Percentiles rank a stretch among this genome's conserved stretches.
These are phyloP conservation scores for Aquanectria penicillioides DNA, from an alignment of 2,329 filamentous ascomycete species.

Conservation along the genomic window DNA sequence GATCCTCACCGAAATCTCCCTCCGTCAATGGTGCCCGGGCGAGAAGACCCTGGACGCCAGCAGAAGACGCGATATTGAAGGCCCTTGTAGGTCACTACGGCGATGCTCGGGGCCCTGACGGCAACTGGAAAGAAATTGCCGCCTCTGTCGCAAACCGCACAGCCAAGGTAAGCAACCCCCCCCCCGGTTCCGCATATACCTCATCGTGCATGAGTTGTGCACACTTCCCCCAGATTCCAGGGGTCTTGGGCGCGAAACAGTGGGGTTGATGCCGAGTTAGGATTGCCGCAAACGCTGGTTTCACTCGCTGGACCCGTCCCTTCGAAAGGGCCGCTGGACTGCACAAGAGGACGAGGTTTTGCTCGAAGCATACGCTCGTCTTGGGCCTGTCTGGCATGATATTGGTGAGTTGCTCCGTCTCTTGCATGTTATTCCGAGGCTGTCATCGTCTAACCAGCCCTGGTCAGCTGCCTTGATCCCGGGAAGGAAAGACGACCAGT, in stretches of 20 bases:
- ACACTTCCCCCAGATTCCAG: neutral
- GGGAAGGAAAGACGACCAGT: constrained; percentile 44
- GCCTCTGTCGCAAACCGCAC: constrained; percentile 38
- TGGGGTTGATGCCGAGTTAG: constrained; percentile 18
- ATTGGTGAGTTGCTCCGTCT: constrained; percentile 30
- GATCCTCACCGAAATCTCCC: constrained; percentile 36
- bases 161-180: constrained; percentile 37
- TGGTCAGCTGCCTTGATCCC: constrained; percentile 38
- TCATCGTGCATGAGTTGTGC: neutral
- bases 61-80: constrained; percentile 41
- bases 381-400: constrained; percentile 41
- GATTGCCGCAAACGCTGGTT: constrained; percentile 45
- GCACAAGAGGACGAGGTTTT: constrained; percentile 42
- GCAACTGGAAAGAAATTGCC: constrained; percentile 44
- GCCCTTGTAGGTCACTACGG: constrained; percentile 42
- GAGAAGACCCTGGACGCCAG: constrained; percentile 39
- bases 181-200: neutral
- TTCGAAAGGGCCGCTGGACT: constrained; percentile 43
- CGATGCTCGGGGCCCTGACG: constrained; percentile 37
- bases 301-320: constrained; percentile 42
- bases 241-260: neutral
- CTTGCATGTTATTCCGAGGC: neutral
- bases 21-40: constrained; percentile 32
- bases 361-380: constrained; percentile 40
- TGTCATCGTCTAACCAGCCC: neutral